Evolutionary conservation across 2,329 filamentous ascomycete species (phyloP), one percentile per base, ranked within the genome.

Genomic region (Botrytis fabae): DNA sequence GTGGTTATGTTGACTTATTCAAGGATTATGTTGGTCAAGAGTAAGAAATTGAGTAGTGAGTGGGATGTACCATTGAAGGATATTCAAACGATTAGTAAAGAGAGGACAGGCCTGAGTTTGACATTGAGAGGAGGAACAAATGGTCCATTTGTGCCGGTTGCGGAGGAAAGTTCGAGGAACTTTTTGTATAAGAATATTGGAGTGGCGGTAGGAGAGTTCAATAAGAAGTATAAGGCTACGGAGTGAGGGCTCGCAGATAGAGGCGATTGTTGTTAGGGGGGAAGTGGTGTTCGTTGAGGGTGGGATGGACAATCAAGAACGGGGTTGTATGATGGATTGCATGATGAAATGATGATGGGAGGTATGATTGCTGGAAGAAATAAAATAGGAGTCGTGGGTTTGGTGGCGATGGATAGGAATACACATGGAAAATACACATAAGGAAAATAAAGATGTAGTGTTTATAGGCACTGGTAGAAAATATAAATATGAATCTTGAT

Each of bases 41-140:
- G 93, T 69, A 92, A 94, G 84, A 92, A 92, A 80, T 86, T 99
- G 79, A 91, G 90, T 70, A 95, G 91, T 28, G 95, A 98, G 83
- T 99, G 96, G 96, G 96, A 99, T 80, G 94, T 98, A 18, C 93
- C 94, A 40, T 86, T 99, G 76, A 98, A 96, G 80, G 96, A 99
- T 81, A 90, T 99, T 32, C 95, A 98, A 85, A 98, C 95, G 0
- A 98, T 99, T 76, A 93, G 92, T 63, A 99, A 98, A 85, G 97
- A 99, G 86, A 87, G 96, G 70, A 99, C 96, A 0, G 97, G 96
- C 0, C 90, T 99, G 83, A 95, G 93, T 77, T 89, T 99, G 75
- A 91, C 93, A 64, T 84, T 98, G 76, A 92, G 97, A 77, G 95
- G 95, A 18, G 95, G 95, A 5, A 93, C 92, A 3, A 97, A 97